These are phyloP conservation scores for Spathaspora arborariae DNA, from an alignment of 805 yeast genomes.

Conservation along the genomic window DNA sequence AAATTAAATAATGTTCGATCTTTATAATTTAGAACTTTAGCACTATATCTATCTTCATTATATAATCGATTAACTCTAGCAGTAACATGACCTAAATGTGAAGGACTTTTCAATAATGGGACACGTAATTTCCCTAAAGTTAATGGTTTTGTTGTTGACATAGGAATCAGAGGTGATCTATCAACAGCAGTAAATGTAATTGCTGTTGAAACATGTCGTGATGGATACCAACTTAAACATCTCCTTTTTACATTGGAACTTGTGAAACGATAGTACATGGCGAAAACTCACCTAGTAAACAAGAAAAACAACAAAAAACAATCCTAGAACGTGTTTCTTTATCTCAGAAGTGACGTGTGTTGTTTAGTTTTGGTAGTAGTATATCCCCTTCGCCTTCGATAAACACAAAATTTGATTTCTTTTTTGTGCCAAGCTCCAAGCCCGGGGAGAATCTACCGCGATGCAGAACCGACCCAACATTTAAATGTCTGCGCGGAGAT, in stretches of 20 bases:
- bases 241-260: neutral
- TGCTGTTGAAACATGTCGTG: conserved; percentile 15
- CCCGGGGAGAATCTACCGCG: neutral
- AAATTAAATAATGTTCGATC: conserved; percentile 49
- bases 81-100: conserved; percentile 73
- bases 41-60: conserved; percentile 80
- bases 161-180: conserved; percentile 10
- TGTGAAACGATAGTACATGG: neutral
- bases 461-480: neutral
- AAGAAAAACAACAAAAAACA: neutral
- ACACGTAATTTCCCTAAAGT: conserved; percentile 41
- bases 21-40: conserved; percentile 48
- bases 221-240: neutral
- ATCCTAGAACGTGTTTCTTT: neutral
- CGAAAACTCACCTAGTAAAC: neutral
- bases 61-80: conserved; percentile 70
- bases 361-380: neutral
- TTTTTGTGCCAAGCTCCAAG: neutral
- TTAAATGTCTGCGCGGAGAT: too few species aligned
- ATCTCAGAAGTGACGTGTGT: neutral
- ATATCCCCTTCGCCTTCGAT: neutral
- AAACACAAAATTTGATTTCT: neutral
- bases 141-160: conserved; percentile 7
- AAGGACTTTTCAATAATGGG: conserved; percentile 60
- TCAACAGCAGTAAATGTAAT: conserved; percentile 29